Evolutionary conservation across 306 rosid species (phyloP).

Genomic region (Canavalia gladiata): DNA sequence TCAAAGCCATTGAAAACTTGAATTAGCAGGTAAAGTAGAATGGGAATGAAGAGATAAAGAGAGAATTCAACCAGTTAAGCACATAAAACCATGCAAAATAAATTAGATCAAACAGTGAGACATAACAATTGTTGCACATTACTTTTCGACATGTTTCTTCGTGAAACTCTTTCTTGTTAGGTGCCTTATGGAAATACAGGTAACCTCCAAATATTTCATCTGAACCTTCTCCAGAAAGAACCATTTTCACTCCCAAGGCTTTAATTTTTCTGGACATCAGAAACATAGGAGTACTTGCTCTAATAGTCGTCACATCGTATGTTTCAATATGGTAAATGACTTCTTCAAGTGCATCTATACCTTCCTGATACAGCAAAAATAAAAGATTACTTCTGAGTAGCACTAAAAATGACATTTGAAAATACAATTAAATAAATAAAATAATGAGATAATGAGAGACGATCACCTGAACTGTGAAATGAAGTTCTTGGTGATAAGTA

Average conservation of each 20-base stretch:
- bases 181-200: constrained; percentile 98
- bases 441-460: constrained; percentile 7
- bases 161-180: constrained; percentile 91
- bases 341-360: constrained; percentile 97
- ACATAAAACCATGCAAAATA: constrained; percentile 11
- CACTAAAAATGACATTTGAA: constrained; percentile 5
- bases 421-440: background rate
- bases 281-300: constrained; percentile 99
- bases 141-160: constrained; percentile 96
- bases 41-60: constrained; percentile 9
- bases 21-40: constrained; percentile 39
- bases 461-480: constrained; percentile 94
- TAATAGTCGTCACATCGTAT: constrained; percentile 92
- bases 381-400: constrained; percentile 21
- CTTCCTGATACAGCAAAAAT: constrained; percentile 75
- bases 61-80: constrained; percentile 3
- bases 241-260: constrained; percentile 99
- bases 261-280: constrained; percentile 98
- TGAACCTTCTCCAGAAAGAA: constrained; percentile 98
- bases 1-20: constrained; percentile 37
- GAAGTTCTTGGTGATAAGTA: constrained; percentile 88
- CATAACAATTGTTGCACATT: constrained; percentile 27
- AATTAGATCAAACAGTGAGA: constrained; percentile 30
- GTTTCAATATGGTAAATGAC: constrained; percentile 97
- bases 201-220: constrained; percentile 99